Evolutionary conservation across 306 rosid genomes (phyloP).

Genomic region (Corylus heterophylla): DNA sequence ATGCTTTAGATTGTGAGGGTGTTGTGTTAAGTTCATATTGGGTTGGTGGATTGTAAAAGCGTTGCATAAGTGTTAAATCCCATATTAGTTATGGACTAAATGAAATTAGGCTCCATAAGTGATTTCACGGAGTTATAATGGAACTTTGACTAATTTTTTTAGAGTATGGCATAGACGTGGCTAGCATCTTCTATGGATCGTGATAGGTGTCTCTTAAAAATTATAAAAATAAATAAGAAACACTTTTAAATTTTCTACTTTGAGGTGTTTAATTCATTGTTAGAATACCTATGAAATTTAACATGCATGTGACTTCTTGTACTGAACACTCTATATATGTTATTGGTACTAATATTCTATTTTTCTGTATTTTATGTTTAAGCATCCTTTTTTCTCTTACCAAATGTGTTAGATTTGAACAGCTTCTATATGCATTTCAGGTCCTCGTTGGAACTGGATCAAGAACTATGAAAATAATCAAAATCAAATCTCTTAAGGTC

Average conservation of each 20-base stretch:
- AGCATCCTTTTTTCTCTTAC: constrained; percentile 5
- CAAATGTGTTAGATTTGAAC: constrained; percentile 6
- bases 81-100: no score
- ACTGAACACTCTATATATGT: background rate
- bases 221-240: background rate
- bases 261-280: background rate
- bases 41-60: no score
- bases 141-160: no score
- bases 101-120: no score
- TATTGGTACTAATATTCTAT: background rate
- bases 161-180: no score
- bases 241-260: background rate
- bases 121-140: no score
- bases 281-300: background rate
- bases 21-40: no score
- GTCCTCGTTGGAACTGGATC: constrained; percentile 95
- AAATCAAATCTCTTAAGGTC: constrained; percentile 77
- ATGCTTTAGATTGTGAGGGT: no score
- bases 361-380: constrained; percentile 8
- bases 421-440: constrained; percentile 44
- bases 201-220: background rate
- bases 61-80: no score
- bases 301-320: background rate
- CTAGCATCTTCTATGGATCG: no score
- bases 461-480: constrained; percentile 73